Evolutionary conservation across 1,284 basidiomycete genomes (phyloP).

Genomic region (Singerocomus inundabilis): DNA sequence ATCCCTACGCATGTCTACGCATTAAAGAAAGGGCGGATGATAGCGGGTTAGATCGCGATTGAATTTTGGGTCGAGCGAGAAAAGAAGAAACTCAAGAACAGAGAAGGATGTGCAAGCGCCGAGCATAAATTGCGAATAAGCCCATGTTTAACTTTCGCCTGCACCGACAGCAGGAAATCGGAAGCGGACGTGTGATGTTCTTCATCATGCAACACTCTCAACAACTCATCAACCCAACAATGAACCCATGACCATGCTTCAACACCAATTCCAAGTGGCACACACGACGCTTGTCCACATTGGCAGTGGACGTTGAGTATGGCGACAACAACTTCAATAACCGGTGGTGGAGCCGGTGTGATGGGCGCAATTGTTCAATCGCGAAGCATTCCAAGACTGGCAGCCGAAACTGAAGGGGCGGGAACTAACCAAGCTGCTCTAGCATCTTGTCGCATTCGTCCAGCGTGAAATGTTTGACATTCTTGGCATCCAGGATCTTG

Average conservation of each 20-base stretch:
- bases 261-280: conserved; percentile 37
- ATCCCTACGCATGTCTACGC: conserved; percentile 98
- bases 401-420: conserved; percentile 58
- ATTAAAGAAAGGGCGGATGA: conserved; percentile 39
- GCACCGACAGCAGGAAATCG: conserved; percentile 19
- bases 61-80: conserved; percentile 46
- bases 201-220: conserved; percentile 31
- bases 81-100: conserved; percentile 45
- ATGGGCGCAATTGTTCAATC: conserved; percentile 43
- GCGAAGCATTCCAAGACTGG: conserved; percentile 39
- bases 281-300: conserved; percentile 40
- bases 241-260: conserved; percentile 34
- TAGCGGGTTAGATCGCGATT: conserved; percentile 59
- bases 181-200: conserved; percentile 20
- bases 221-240: conserved; percentile 34
- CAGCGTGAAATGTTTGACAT: conserved; percentile 98
- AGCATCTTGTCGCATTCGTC: conserved; percentile 99
- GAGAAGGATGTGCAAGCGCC: conserved; percentile 14
- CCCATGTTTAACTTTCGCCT: conserved; percentile 17
- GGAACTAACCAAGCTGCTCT: conserved; percentile 98
- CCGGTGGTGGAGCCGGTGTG: conserved; percentile 36
- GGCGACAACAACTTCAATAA: conserved; percentile 47
- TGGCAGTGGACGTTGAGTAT: conserved; percentile 51
- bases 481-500: conserved; percentile 89
- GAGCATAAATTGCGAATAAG: conserved; percentile 10